Evolutionary conservation across 345 rosid genomes (phyloP).

Genomic region (Citrus inodora): DNA sequence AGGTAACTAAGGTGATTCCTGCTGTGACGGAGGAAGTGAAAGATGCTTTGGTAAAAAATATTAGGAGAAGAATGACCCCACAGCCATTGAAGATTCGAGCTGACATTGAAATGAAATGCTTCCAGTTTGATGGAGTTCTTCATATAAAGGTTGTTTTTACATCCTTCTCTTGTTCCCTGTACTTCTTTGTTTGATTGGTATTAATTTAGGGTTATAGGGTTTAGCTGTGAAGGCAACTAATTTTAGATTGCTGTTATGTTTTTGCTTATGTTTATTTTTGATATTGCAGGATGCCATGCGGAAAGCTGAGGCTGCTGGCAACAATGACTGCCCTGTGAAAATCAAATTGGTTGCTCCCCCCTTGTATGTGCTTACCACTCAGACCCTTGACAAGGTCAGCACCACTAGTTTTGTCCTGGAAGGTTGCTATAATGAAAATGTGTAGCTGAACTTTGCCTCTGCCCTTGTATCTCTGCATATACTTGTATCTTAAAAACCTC

Average conservation of each 20-base stretch:
- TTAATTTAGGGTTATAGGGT: not conserved
- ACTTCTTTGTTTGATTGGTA: not conserved
- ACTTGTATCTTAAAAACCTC: not conserved
- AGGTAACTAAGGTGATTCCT: conserved; percentile 80
- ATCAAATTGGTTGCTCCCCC: conserved; percentile 97
- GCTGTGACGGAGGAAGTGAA: conserved; percentile 88
- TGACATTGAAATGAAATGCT: conserved; percentile 95
- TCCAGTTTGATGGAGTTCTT: conserved; percentile 95
- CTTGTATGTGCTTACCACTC: conserved; percentile 93
- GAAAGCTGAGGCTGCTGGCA: conserved; percentile 95
- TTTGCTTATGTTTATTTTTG: conserved; percentile 3
- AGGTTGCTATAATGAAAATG: not conserved
- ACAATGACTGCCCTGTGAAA: conserved; percentile 88
- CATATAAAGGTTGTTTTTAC: conserved; percentile 73
- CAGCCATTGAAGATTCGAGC: conserved; percentile 94
- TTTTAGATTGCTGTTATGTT: not conserved
- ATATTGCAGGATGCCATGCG: conserved; percentile 82
- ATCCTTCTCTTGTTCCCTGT: not conserved
- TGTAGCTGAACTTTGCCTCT: not conserved
- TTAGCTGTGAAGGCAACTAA: not conserved
- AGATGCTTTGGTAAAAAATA: conserved; percentile 78
- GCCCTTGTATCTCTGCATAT: not conserved
- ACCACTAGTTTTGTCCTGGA: not conserved
- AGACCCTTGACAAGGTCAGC: conserved; percentile 94
- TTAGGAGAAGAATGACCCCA: conserved; percentile 95